These are phyloP conservation scores for Phytomonas sp. DNA, from an alignment of 208 protist genomes.

Conservation along the genomic window DNA sequence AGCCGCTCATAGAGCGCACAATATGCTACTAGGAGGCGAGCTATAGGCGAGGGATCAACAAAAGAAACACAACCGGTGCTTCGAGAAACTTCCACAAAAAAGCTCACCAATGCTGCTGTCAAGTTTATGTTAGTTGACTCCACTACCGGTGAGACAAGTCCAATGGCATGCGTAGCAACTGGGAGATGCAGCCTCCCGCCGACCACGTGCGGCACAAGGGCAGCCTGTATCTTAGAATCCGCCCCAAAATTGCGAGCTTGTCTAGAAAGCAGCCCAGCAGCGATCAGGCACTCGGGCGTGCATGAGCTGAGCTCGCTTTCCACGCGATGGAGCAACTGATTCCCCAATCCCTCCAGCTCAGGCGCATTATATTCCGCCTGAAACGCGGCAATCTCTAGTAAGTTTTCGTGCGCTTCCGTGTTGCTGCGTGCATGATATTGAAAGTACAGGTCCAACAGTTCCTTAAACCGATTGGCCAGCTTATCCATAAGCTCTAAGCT, in stretches of 20 bases:
- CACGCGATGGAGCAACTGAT: slow-evolving; percentile 19
- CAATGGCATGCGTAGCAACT: background rate
- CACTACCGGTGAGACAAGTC: background rate
- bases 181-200: background rate
- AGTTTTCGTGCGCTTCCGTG: background rate
- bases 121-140: background rate
- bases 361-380: slow-evolving; percentile 32
- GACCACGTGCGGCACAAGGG: background rate
- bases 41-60: background rate
- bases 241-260: background rate
- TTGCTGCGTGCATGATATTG: background rate
- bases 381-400: slow-evolving; percentile 20
- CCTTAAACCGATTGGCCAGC: slow-evolving; percentile 18
- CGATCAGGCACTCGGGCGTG: slow-evolving; percentile 10
- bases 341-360: slow-evolving; percentile 25
- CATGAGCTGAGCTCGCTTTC: slow-evolving; percentile 2
- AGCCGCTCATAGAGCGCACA: background rate
- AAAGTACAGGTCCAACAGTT: slow-evolving; percentile 3
- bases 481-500: slow-evolving; percentile 40
- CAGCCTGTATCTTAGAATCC: background rate
- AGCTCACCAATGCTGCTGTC: background rate
- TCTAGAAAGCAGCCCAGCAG: background rate
- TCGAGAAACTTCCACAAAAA: background rate
- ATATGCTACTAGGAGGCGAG: background rate
- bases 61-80: background rate